Evolutionary conservation across 2,329 filamentous ascomycete species (phyloP).

Genomic region (Xenoacremonium recifei): DNA sequence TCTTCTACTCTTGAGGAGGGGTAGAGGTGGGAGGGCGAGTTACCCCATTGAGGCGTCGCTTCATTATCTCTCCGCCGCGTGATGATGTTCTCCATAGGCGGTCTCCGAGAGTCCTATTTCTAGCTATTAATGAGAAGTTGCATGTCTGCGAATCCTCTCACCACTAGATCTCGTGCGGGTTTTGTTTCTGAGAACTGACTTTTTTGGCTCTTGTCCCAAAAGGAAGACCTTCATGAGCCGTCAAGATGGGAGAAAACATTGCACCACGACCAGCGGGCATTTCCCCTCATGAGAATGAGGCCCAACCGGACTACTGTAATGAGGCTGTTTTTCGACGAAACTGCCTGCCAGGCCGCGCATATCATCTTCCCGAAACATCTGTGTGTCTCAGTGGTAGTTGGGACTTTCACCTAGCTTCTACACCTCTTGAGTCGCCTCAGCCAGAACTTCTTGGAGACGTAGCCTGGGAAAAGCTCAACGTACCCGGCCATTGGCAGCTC

Average conservation of each 20-base stretch:
- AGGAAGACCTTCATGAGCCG: no score
- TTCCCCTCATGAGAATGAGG: conserved; percentile 31
- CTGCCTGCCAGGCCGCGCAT: conserved; percentile 50
- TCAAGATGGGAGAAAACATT: conserved; percentile 18
- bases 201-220: no score
- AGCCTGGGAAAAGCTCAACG: conserved; percentile 45
- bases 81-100: no score
- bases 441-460: conserved; percentile 21
- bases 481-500: conserved; percentile 71
- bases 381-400: conserved; percentile 55
- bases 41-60: no score
- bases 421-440: conserved; percentile 45
- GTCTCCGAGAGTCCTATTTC: no score
- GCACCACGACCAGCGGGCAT: conserved; percentile 24
- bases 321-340: conserved; percentile 53
- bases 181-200: no score
- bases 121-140: no score
- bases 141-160: no score
- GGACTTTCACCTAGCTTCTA: conserved; percentile 52
- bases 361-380: conserved; percentile 50
- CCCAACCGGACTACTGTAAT: conserved; percentile 48
- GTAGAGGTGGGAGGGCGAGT: no score
- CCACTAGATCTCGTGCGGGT: no score
- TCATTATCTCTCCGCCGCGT: no score
- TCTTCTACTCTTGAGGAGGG: no score